phyloP scores from a whole-genome alignment of 2,329 filamentous ascomycete species.

The Trichoderma afroharzianum region DNA sequence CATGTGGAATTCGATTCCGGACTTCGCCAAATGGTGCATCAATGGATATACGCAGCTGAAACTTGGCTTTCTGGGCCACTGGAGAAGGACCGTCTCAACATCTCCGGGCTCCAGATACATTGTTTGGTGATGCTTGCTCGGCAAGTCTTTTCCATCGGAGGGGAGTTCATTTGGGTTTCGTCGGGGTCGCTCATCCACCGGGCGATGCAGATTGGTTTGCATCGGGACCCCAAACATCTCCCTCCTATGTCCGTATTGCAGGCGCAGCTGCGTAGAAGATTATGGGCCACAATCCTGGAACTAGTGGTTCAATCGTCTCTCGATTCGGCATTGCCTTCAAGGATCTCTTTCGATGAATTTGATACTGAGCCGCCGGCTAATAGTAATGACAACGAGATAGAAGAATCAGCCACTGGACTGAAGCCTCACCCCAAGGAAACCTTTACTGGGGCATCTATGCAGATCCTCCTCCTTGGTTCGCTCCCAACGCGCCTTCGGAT shows the following conservation, averaged over 20 bases:
- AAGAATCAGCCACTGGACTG: neutral
- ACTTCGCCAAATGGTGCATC: constrained; percentile 41
- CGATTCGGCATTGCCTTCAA: constrained; percentile 47
- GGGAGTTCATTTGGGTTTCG: constrained; percentile 51
- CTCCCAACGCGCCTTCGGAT: neutral
- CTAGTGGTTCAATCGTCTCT: constrained; percentile 51
- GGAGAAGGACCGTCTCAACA: constrained; percentile 47
- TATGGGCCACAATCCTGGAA: constrained; percentile 56
- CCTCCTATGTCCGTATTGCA: constrained; percentile 44
- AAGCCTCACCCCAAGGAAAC: neutral
- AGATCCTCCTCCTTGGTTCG: neutral
- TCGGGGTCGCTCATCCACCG: constrained; percentile 47
- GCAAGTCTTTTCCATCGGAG: constrained; percentile 43
- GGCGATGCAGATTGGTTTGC: constrained; percentile 56
- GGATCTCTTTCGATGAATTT: constrained; percentile 45
- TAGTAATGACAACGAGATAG: constrained; percentile 20
- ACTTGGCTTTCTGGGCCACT: constrained; percentile 45
- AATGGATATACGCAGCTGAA: constrained; percentile 52
- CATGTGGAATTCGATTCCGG: constrained; percentile 43
- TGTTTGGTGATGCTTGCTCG: constrained; percentile 49
- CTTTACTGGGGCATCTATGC: neutral
- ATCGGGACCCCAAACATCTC: constrained; percentile 52
- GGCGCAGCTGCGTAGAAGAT: constrained; percentile 50
- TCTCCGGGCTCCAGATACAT: constrained; percentile 49
- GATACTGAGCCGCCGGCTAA: constrained; percentile 49